phyloP scores from a whole-genome alignment of 305 asterid species.

The Fraxinus greggii region DNA sequence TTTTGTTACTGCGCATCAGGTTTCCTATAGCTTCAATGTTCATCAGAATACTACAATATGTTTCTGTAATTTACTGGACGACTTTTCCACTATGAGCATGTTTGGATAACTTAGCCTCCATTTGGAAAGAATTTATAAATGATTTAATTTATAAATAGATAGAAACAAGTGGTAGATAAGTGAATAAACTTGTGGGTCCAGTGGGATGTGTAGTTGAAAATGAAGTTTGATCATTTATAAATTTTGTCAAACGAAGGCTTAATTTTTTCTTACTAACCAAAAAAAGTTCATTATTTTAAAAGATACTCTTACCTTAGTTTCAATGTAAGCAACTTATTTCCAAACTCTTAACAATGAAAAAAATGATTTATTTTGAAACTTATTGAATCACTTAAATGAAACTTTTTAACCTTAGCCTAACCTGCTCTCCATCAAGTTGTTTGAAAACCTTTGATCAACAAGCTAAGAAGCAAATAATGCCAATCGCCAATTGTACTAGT shows the following conservation, averaged over 20 bases:
- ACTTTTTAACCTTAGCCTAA: not conserved
- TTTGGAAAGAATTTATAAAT: not conserved
- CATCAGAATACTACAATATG: not conserved
- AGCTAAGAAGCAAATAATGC: not conserved
- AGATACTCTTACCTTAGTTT: not conserved
- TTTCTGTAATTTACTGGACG: not conserved
- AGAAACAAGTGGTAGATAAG: not conserved
- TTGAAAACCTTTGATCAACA: not conserved
- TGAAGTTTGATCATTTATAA: too few relatives aligned
- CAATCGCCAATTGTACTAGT: not conserved
- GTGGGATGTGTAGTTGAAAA: not conserved
- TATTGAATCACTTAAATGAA: not conserved
- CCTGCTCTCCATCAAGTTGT: not conserved
- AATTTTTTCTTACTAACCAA: not conserved
- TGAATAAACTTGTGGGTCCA: not conserved
- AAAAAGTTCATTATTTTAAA: not conserved
- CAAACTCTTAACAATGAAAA: not conserved
- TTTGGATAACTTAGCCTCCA: not conserved
- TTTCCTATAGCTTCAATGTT: not conserved
- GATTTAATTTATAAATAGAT: too few relatives aligned
- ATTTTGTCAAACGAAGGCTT: not conserved
- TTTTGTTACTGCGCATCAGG: not conserved
- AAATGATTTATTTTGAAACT: not conserved
- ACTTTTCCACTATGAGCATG: not conserved
- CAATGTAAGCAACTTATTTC: not conserved